Evolutionary conservation across 2,329 filamentous ascomycete species (phyloP).

Genomic region (Ophiocordyceps robertsii): DNA sequence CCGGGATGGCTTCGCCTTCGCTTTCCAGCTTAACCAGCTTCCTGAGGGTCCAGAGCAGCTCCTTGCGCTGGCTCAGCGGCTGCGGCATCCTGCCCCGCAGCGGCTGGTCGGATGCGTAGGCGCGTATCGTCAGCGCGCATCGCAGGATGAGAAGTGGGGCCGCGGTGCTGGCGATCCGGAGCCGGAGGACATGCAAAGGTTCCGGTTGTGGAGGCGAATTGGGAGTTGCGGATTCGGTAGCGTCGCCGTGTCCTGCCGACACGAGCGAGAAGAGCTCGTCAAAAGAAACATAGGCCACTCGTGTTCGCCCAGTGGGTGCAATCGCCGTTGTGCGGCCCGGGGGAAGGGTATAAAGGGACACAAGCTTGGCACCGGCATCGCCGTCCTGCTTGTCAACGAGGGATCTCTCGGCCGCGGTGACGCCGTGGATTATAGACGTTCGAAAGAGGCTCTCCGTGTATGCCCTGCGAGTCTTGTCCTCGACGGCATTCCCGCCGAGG

Average conservation of each 20-base stretch:
- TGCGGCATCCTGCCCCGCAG: slow-evolving; percentile 81
- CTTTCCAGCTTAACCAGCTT: slow-evolving; percentile 54
- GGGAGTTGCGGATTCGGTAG: background rate
- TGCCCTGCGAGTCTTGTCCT: slow-evolving; percentile 50
- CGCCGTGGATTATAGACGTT: slow-evolving; percentile 66
- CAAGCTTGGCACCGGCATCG: slow-evolving; percentile 29
- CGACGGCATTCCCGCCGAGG: slow-evolving; percentile 52
- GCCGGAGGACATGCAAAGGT: slow-evolving; percentile 20
- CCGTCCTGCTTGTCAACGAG: slow-evolving; percentile 33
- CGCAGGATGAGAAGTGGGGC: slow-evolving; percentile 75
- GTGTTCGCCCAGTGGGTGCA: slow-evolving; percentile 47
- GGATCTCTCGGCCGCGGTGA: slow-evolving; percentile 38
- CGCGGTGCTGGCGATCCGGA: slow-evolving; percentile 58
- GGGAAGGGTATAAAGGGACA: slow-evolving; percentile 46
- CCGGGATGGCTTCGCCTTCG: slow-evolving; percentile 56
- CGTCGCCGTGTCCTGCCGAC: slow-evolving; percentile 17
- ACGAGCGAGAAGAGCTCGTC: slow-evolving; percentile 66
- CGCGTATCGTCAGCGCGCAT: slow-evolving; percentile 64
- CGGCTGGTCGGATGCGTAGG: slow-evolving; percentile 84
- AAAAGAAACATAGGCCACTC: slow-evolving; percentile 69
- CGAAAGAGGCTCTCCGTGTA: slow-evolving; percentile 70
- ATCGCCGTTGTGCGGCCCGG: slow-evolving; percentile 61
- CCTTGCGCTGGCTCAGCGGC: slow-evolving; percentile 65
- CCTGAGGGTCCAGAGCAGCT: slow-evolving; percentile 59
- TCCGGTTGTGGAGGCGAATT: background rate